Evolutionary conservation across 768 basidiomycete genomes (phyloP).

Genomic region (Butyriboletus loyo): DNA sequence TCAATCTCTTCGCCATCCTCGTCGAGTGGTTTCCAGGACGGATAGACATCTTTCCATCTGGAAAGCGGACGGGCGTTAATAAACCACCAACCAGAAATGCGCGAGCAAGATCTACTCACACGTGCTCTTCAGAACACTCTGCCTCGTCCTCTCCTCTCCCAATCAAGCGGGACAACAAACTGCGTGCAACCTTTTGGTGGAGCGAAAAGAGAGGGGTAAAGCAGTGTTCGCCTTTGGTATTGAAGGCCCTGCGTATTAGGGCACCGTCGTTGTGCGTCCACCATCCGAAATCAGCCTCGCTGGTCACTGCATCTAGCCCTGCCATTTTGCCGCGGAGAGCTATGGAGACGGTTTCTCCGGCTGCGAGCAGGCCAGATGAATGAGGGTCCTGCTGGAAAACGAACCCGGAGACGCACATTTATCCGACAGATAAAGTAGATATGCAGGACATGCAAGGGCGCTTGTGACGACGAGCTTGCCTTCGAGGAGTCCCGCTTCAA

Average conservation of each 20-base stretch:
- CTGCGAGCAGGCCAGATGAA: not conserved
- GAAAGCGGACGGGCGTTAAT: not conserved
- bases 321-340: conserved; percentile 1
- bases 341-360: conserved; percentile 10
- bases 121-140: not conserved
- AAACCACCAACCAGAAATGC: too few species aligned
- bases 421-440: conserved; percentile 24
- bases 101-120: conserved; percentile 2
- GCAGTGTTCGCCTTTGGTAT: not conserved
- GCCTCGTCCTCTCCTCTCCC: conserved; percentile 4
- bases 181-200: not conserved
- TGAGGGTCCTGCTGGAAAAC: not conserved
- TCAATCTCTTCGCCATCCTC: conserved; percentile 15
- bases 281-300: conserved; percentile 1
- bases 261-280: conserved; percentile 3
- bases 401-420: conserved; percentile 1
- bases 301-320: not conserved
- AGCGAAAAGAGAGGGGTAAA: conserved; percentile 14
- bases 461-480: conserved; percentile 25
- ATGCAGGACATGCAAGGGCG: conserved; percentile 27
- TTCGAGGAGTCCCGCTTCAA: conserved; percentile 8
- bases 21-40: conserved; percentile 19
- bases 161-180: not conserved
- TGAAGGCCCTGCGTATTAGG: conserved; percentile 1
- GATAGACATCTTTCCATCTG: conserved; percentile 19